Evolutionary conservation across 768 basidiomycete species (phyloP), one percentile per base, ranked within the genome.

Genomic region (Dendrothele bispora): DNA sequence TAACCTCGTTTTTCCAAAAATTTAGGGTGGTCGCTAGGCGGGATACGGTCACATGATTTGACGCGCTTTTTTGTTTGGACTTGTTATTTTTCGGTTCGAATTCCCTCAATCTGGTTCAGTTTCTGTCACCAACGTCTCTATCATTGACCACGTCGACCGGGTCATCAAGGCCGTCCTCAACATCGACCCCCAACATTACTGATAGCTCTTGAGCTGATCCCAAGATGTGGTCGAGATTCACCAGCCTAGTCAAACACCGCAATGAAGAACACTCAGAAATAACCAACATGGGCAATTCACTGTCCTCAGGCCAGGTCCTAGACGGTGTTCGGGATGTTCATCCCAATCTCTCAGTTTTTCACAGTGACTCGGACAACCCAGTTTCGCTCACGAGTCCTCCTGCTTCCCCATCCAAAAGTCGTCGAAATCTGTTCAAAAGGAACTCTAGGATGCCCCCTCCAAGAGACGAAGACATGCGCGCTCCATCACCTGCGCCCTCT

Each of bases 361-460:
- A 69, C 39, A 48, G 58, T 20, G 48, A 48, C 11, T 32, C 49
- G 38, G 44, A 52, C n/a, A 39, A 14, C 22, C n/a, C 38, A 3
- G 15, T 26, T 30, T 15, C 42, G 18, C 17, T n/a, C 8, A 5
- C 30, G 15, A 51, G 50, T 42, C 50, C 50, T 11, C 50, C 50
- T 20, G 5, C 38, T 46, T 51, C 50, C 10, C 50, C 50, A 7
- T 46, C 50, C 8, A 51, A 51, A 32, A 32, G 30, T 34, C 28
- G 40, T 32, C 17, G 38, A 41, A 46, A 40, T 27, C 69, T 83
- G 68, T 80, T 84, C 65, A 84, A 78, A 62, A 74, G 80, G 3
- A 61, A 73, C 43, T 74, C 79, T 4, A 79, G 68, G 50, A 55
- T 58, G 6, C 61, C 71, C 5, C 53, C 59, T 14, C 72, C 71